Conservation (phyloP, 2,329 filamentous ascomycete genomes). For the Trichoderma brevicompactum region DNA sequence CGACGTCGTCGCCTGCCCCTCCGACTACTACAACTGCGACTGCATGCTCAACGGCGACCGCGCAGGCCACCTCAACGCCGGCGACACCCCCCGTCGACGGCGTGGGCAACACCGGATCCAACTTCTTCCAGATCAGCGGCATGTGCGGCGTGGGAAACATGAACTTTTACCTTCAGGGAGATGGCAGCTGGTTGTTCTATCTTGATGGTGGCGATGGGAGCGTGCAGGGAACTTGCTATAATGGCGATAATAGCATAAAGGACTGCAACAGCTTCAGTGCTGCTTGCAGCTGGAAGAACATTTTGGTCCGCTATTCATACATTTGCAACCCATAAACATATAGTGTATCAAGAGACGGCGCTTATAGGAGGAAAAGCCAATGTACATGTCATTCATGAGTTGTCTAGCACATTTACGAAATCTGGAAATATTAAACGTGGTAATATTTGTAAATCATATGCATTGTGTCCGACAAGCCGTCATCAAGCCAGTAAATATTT, state of each 20-base stretch:
- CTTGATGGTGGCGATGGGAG: slow-evolving; percentile 3
- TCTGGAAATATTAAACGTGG: too few species aligned
- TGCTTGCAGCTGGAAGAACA: neutral
- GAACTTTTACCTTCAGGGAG: slow-evolving; percentile 19
- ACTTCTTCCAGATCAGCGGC: slow-evolving; percentile 13
- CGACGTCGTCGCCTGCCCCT: slow-evolving; percentile 10
- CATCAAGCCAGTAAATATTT: neutral
- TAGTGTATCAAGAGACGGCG: too few species aligned
- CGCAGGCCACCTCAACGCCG: slow-evolving; percentile 1
- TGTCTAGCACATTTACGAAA: too few species aligned
- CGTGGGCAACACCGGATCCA: neutral
- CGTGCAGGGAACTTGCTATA: slow-evolving; percentile 9
- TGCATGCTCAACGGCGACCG: slow-evolving; percentile 9
- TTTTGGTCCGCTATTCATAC: neutral
- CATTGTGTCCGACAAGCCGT: neutral
- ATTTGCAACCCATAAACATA: neutral
- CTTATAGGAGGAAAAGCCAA: neutral
- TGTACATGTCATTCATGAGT: neutral
- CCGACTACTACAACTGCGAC: slow-evolving; percentile 18
- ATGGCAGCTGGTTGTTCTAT: slow-evolving; percentile 17
- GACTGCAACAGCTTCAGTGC: neutral
- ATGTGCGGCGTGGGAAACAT: slow-evolving; percentile 18
- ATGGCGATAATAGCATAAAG: neutral
- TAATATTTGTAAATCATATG: neutral
- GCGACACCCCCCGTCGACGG: slow-evolving; percentile 2